phyloP scores from a whole-genome alignment of 2,329 filamentous ascomycete species.

The Stenocarpella maydis region DNA sequence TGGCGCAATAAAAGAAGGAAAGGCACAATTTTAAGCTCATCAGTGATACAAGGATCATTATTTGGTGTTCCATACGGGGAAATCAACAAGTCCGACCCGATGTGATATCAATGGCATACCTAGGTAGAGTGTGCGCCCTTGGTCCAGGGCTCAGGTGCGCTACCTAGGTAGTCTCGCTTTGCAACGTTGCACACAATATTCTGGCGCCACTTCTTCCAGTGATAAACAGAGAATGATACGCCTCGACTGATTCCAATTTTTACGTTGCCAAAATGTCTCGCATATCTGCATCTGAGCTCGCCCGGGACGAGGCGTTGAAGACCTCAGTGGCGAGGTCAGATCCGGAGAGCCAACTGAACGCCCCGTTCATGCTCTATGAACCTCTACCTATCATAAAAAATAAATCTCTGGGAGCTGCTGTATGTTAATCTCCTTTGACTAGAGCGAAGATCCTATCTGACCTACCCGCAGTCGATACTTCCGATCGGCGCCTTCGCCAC shows the following conservation, averaged over 20 bases:
- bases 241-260: background rate
- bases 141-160: background rate
- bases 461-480: background rate
- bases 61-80: too few species aligned
- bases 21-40: conserved; percentile 20
- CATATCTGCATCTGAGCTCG: conserved; percentile 3
- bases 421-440: background rate
- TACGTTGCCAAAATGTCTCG: conserved; percentile 1
- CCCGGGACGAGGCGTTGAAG: conserved; percentile 3
- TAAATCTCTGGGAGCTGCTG: conserved; percentile 9
- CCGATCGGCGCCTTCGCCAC: conserved; percentile 60
- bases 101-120: too few species aligned
- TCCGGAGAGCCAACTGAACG: conserved; percentile 15
- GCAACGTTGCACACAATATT: background rate
- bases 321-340: conserved; percentile 9
- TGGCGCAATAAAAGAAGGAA: background rate
- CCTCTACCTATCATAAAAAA: conserved; percentile 35
- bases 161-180: background rate
- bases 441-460: background rate
- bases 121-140: background rate
- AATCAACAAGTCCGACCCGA: background rate
- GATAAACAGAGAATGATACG: too few species aligned
- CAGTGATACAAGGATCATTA: background rate
- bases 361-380: conserved; percentile 5
- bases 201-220: background rate